Conservation (phyloP, 257 asterid species). For the Nicotiana undulata region DNA sequence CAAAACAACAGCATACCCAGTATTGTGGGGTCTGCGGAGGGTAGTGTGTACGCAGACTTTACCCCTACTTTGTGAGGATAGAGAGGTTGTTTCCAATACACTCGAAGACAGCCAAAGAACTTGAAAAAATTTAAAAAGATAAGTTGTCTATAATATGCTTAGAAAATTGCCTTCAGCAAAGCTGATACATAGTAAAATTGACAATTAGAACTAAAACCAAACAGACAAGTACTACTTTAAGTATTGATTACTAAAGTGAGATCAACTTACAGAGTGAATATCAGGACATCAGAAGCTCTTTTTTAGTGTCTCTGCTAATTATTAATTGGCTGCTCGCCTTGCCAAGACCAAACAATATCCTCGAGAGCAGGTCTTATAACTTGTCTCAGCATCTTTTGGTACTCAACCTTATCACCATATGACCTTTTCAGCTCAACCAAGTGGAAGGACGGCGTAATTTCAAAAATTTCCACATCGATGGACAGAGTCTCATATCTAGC, state of each 20-base stretch:
- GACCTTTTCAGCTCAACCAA: conserved; percentile 61
- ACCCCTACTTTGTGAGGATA: no score
- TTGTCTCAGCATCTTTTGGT: conserved; percentile 35
- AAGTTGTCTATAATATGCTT: not conserved
- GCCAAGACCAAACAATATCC: conserved; percentile 55
- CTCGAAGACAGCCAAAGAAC: not conserved
- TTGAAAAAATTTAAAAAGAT: not conserved
- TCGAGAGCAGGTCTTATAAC: conserved; percentile 28
- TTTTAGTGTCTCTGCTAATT: not conserved
- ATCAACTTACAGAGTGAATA: not conserved
- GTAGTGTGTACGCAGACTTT: no score
- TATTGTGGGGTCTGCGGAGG: no score
- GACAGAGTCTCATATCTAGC: conserved; percentile 26
- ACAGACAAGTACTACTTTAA: not conserved
- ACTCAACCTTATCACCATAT: conserved; percentile 49
- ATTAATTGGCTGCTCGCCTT: conserved; percentile 27
- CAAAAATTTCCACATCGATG: conserved; percentile 39
- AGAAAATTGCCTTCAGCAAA: not conserved
- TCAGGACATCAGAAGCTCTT: not conserved
- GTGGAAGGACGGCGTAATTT: conserved; percentile 46
- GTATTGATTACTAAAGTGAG: not conserved
- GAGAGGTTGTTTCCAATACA: no score
- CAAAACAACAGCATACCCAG: no score
- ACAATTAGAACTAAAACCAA: conserved; percentile 1
- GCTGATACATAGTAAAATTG: not conserved